Conservation (phyloP, 2,329 filamentous ascomycete genomes). For the Thielaviopsis cerberus region DNA sequence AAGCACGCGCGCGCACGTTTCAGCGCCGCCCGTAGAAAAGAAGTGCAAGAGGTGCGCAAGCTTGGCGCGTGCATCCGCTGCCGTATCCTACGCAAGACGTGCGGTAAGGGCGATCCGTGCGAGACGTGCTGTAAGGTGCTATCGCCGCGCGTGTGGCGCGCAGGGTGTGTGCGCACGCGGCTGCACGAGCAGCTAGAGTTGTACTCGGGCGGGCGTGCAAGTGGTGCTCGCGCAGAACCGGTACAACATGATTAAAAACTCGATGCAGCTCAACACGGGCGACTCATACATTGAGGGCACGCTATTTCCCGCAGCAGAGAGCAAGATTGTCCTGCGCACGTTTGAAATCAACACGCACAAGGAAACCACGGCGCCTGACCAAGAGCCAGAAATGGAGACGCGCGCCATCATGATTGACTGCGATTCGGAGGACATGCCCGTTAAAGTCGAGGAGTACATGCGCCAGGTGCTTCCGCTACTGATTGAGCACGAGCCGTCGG, state of each 20-base stretch:
- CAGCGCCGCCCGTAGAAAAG: conserved; percentile 37
- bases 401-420: conserved; percentile 39
- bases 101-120: conserved; percentile 44
- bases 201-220: conserved; percentile 45
- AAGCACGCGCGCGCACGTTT: conserved; percentile 40
- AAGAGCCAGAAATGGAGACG: conserved; percentile 20
- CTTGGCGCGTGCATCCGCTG: conserved; percentile 48
- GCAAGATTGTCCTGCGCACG: conserved; percentile 10
- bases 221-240: conserved; percentile 42
- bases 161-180: conserved; percentile 42
- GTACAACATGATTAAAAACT: conserved; percentile 35
- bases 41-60: conserved; percentile 46
- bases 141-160: conserved; percentile 45
- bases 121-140: conserved; percentile 45
- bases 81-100: conserved; percentile 46
- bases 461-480: conserved; percentile 37
- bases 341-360: conserved; percentile 18
- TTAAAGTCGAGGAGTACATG: conserved; percentile 42
- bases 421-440: conserved; percentile 40
- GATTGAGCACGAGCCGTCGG: conserved; percentile 39
- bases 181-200: conserved; percentile 43
- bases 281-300: conserved; percentile 36
- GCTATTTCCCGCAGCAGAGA: conserved; percentile 35
- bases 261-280: conserved; percentile 29
- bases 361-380: conserved; percentile 16